Evolutionary conservation across 805 yeast genomes (phyloP).

Genomic region (Pichia rugopelliculosa): DNA sequence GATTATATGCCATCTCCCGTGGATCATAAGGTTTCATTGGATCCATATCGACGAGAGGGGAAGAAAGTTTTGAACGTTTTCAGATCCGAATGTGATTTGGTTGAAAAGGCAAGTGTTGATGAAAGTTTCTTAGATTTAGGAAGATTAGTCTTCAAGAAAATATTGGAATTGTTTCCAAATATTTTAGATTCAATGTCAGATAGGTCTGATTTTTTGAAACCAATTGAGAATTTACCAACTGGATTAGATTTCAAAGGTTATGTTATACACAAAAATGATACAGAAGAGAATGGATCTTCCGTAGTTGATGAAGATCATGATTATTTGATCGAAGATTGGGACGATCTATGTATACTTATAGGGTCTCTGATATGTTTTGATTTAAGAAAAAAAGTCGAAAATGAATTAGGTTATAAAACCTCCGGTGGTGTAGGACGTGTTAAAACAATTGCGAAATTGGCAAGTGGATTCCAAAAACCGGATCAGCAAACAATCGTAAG

Average conservation of each 20-base stretch:
- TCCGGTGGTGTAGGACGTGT: slow-evolving; percentile 81
- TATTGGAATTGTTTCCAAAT: slow-evolving; percentile 42
- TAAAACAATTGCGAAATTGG: slow-evolving; percentile 77
- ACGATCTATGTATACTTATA: slow-evolving; percentile 60
- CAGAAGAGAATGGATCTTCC: slow-evolving; percentile 15
- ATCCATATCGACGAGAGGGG: slow-evolving; percentile 85
- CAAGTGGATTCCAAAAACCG: slow-evolving; percentile 81
- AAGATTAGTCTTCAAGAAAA: slow-evolving; percentile 40
- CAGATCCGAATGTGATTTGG: slow-evolving; percentile 51
- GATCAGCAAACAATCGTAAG: slow-evolving; percentile 74
- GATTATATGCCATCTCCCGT: slow-evolving; percentile 52
- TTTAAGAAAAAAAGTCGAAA: slow-evolving; percentile 45
- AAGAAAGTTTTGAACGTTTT: slow-evolving; percentile 68
- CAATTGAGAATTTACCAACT: slow-evolving; percentile 29
- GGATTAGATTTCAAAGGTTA: slow-evolving; percentile 27
- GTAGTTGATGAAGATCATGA: not conserved
- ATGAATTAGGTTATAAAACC: slow-evolving; percentile 68
- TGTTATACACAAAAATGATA: slow-evolving; percentile 17
- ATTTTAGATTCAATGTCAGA: slow-evolving; percentile 19
- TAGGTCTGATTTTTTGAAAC: slow-evolving; percentile 33
- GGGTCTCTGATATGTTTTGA: slow-evolving; percentile 56
- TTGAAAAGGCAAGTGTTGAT: slow-evolving; percentile 94
- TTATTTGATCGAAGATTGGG: slow-evolving; percentile 53
- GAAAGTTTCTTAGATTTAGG: slow-evolving; percentile 89
- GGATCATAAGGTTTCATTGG: slow-evolving; percentile 76